These are phyloP conservation scores for Dioscorea dumetorum DNA, from an alignment of 106 monocot species.

Conservation along the genomic window DNA sequence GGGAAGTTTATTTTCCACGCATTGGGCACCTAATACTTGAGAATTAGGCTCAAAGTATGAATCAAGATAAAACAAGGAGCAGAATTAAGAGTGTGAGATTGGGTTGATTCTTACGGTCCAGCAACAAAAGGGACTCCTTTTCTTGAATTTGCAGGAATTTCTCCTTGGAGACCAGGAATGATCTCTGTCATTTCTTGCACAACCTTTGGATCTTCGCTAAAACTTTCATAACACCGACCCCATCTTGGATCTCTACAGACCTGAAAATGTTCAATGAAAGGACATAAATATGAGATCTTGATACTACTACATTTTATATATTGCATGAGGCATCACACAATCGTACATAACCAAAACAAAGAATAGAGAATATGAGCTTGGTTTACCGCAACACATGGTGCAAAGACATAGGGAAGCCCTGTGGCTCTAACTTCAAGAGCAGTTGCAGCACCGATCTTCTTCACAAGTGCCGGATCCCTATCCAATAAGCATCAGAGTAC, in stretches of 20 bases:
- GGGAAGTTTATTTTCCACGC: too few relatives aligned
- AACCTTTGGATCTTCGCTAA: constrained; percentile 45
- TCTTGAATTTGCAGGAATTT: constrained; percentile 25
- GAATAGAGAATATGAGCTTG: not conserved
- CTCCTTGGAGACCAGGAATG: constrained; percentile 52
- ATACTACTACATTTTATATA: not conserved
- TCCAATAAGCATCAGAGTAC: too few relatives aligned
- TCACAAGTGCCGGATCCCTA: constrained; percentile 45
- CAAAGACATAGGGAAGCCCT: constrained; percentile 60
- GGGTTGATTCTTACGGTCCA: constrained; percentile 22
- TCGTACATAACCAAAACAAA: not conserved
- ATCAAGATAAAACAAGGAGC: too few relatives aligned
- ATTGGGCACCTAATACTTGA: too few relatives aligned
- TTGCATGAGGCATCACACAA: too few relatives aligned
- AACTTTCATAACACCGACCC: constrained; percentile 67
- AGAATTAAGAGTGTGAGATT: too few relatives aligned
- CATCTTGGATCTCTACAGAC: constrained; percentile 64
- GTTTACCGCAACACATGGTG: constrained; percentile 61
- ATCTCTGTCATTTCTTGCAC: constrained; percentile 51
- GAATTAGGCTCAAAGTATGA: too few relatives aligned
- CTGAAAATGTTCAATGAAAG: constrained; percentile 10
- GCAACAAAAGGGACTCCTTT: constrained; percentile 43
- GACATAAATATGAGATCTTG: not conserved
- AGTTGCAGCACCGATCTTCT: constrained; percentile 50
- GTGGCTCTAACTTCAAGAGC: constrained; percentile 54